Base-by-base conservation (phyloP, 495 filamentous ascomycete genomes). In the Jackrogersella multiformis region DNA sequence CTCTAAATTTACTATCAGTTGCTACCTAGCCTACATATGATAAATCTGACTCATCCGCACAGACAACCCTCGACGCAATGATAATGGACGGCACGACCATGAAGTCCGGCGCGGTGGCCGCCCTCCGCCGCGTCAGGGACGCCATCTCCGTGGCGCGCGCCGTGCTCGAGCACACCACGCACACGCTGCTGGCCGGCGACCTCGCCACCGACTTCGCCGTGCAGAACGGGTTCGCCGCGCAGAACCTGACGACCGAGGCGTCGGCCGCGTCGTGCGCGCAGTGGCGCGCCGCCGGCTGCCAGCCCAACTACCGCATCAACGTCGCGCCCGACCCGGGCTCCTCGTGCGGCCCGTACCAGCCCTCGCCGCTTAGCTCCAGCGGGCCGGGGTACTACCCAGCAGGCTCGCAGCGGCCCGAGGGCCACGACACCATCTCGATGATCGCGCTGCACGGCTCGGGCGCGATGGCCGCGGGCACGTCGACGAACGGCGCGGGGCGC, bases 381-480 rank as follows among this genome's bases (percentile, higher is more conserved):
- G 45, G 32, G 5, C 24, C 28, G n/a, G 32, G 18, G 1, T 38
- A 8, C 1, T 68, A 56, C 35, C 36, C 30, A 8, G 21, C 16
- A 21, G 16, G 28, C 39, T 15, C 56, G 12, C 30, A 36, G 32
- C 41, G 13, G 12, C 59, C 52, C 2, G 59, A 66, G 36, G 68
- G 64, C 23, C 79, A 84, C 57, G 81, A 84, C 49, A 84, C 81
- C 4, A 82, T 84, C 28, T 82, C 80, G 0, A 78, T 82, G 78
- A 77, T 84, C 32, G 76, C 70, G 13, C 74, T 84, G 28, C 63
- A 77, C 49, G 12, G 44, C 12, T 34, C 51, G 13, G 80, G 80
- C 34, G 18, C 24, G 4, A 82, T 82, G 80, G 81, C 80, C 4
- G 77, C 80, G 1, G 80, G 80, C 13, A 82, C 80, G 0, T 82